Percentiles rank a stretch among this genome's conserved stretches.
phyloP scores from a whole-genome alignment of 2,329 filamentous ascomycete species.

The Fusarium duplospermum region DNA sequence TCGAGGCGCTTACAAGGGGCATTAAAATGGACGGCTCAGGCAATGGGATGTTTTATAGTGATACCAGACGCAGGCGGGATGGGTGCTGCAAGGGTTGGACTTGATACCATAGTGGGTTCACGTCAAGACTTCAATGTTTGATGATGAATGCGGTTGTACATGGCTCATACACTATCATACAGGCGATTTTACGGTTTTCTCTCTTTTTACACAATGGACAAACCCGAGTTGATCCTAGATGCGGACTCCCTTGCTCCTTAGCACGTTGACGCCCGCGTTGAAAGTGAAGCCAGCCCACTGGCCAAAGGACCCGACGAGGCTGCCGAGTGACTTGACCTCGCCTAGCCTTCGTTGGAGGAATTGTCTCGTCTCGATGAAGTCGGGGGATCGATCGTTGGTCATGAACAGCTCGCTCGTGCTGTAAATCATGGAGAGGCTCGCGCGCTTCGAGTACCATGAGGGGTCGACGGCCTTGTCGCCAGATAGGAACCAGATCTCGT shows the following conservation, averaged over 20 bases:
- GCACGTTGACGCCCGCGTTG: conserved; percentile 79
- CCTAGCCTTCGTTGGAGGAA: conserved; percentile 83
- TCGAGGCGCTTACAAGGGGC: conserved; percentile 14
- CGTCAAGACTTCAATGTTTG: conserved; percentile 27
- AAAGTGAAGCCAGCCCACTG: conserved; percentile 88
- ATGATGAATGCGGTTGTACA: conserved; percentile 31
- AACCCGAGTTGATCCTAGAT: conserved; percentile 62
- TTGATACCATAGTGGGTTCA: conserved; percentile 27
- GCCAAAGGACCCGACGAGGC: conserved; percentile 71
- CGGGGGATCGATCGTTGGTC: conserved; percentile 83
- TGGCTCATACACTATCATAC: conserved; percentile 44
- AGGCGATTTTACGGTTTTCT: conserved; percentile 9
- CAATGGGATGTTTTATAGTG: conserved; percentile 26
- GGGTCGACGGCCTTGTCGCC: conserved; percentile 85
- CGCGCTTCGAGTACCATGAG: conserved; percentile 83
- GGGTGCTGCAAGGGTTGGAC: conserved; percentile 10
- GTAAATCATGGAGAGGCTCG: conserved; percentile 66
- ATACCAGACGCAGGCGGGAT: conserved; percentile 18
- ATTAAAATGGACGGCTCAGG: conserved; percentile 10
- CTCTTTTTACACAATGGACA: neutral
- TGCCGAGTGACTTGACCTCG: conserved; percentile 73
- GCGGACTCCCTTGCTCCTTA: conserved; percentile 88
- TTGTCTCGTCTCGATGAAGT: conserved; percentile 80
- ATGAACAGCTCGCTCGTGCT: conserved; percentile 90
- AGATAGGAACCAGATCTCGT: conserved; percentile 91